A percentile compares a stretch with the other conserved stretches of the same genome.
Evolutionary conservation across 1,284 basidiomycete genomes (phyloP).

Genomic region (Cystobasidiaceae sp.): DNA sequence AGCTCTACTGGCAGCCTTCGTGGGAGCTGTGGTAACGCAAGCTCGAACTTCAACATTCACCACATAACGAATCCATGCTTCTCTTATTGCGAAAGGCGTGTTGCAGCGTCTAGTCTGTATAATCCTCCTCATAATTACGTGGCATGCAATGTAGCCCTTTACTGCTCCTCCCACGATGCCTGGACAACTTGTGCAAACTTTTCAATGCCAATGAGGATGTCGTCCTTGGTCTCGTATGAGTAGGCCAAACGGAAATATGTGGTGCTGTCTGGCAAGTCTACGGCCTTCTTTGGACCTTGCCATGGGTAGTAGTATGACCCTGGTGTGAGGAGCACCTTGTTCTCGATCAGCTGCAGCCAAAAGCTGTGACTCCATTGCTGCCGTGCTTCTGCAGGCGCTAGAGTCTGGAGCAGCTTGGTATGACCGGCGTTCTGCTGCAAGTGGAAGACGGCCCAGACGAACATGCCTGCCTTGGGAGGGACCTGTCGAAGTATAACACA

Average conservation of each 20-base stretch:
- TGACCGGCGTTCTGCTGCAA: not conserved
- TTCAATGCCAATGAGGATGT: not conserved
- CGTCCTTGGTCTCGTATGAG: conserved; percentile 7
- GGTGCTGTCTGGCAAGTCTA: not conserved
- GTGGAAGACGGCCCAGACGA: conserved; percentile 28
- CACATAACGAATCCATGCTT: too few species aligned
- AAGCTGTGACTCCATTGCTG: conserved; percentile 1
- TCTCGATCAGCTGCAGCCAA: conserved; percentile 10
- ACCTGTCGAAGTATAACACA: conserved; percentile 33
- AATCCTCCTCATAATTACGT: too few species aligned
- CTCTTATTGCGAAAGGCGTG: too few species aligned
- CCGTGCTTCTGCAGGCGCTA: not conserved
- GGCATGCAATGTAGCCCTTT: too few species aligned
- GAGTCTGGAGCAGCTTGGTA: not conserved
- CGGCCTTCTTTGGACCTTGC: not conserved
- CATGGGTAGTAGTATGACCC: conserved; percentile 18
- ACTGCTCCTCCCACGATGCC: not conserved
- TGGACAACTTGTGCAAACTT: not conserved
- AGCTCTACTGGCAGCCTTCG: not conserved
- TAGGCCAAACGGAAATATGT: conserved; percentile 14
- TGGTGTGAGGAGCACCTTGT: conserved; percentile 9
- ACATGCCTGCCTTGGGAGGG: conserved; percentile 42
- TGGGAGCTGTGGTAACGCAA: not conserved
- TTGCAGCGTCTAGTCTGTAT: too few species aligned
- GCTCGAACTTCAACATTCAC: too few species aligned